These are phyloP conservation scores for Debaryomyces udenii DNA, from an alignment of 1,139 yeast genomes.

Conservation along the genomic window DNA sequence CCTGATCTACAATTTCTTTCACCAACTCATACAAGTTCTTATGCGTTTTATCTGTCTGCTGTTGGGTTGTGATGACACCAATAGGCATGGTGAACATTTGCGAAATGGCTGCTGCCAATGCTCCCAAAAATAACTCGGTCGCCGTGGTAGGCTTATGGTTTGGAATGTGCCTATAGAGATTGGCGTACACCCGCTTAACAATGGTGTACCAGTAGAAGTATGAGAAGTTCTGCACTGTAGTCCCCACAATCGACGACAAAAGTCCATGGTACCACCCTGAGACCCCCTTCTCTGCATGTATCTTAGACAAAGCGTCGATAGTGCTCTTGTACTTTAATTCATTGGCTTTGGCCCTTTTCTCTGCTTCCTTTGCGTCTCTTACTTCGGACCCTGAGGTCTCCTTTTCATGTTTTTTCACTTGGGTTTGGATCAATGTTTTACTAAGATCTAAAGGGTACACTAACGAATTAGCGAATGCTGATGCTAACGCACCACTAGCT, in stretches of 20 bases:
- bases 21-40: conserved; percentile 51
- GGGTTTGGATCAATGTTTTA: conserved; percentile 76
- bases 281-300: conserved; percentile 63
- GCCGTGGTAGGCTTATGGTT: conserved; percentile 56
- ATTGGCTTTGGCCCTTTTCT: conserved; percentile 25
- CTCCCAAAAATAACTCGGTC: conserved; percentile 77
- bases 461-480: conserved; percentile 77
- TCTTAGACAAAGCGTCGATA: conserved; percentile 62
- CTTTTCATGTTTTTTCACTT: conserved; percentile 37
- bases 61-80: conserved; percentile 80
- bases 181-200: conserved; percentile 61
- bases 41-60: conserved; percentile 62
- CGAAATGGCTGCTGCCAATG: conserved; percentile 82
- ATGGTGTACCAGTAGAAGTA: conserved; percentile 88
- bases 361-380: conserved; percentile 25
- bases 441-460: conserved; percentile 77
- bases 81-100: conserved; percentile 85
- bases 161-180: conserved; percentile 41
- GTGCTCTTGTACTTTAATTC: conserved; percentile 52
- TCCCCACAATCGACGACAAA: conserved; percentile 67
- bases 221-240: conserved; percentile 80
- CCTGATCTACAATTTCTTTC: conserved; percentile 60
- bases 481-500: conserved; percentile 82
- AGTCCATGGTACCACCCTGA: conserved; percentile 77
- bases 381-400: conserved; percentile 9